Conservation (phyloP, 345 rosid species). For the Boechera stricta region DNA sequence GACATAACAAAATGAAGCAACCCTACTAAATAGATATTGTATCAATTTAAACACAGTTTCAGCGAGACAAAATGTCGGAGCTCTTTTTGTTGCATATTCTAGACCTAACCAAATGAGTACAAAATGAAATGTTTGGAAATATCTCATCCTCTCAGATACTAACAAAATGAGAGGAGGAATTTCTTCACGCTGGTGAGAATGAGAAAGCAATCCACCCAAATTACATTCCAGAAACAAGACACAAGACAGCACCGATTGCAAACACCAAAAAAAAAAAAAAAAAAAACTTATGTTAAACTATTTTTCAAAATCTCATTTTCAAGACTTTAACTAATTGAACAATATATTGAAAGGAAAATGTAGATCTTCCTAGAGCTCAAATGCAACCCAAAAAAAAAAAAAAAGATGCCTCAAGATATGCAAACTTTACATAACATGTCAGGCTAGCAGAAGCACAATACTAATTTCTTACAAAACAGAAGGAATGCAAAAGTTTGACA, state of each 20-base stretch:
- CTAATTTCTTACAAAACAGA: neutral
- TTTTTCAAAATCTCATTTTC: neutral
- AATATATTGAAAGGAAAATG: neutral
- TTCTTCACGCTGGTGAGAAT: conserved; percentile 6
- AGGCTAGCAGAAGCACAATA: conserved; percentile 15
- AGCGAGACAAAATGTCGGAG: neutral
- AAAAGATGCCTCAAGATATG: neutral
- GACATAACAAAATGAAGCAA: neutral
- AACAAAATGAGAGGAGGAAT: conserved; percentile 2
- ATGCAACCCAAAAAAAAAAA: neutral
- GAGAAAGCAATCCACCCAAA: neutral
- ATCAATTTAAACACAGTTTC: neutral
- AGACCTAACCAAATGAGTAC: conserved; percentile 16
- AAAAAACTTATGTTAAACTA: neutral
- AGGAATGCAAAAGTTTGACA: neutral
- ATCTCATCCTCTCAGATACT: neutral
- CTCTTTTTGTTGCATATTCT: neutral
- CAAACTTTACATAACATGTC: neutral
- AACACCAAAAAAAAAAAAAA: conserved; percentile 24
- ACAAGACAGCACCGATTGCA: conserved; percentile 5
- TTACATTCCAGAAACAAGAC: neutral
- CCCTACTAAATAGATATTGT: neutral
- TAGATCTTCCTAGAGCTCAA: conserved; percentile 2
- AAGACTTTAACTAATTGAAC: neutral
- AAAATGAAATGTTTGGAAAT: neutral